phyloP scores from a whole-genome alignment of 177 flowering plant species.

The Vitis hybrid region DNA sequence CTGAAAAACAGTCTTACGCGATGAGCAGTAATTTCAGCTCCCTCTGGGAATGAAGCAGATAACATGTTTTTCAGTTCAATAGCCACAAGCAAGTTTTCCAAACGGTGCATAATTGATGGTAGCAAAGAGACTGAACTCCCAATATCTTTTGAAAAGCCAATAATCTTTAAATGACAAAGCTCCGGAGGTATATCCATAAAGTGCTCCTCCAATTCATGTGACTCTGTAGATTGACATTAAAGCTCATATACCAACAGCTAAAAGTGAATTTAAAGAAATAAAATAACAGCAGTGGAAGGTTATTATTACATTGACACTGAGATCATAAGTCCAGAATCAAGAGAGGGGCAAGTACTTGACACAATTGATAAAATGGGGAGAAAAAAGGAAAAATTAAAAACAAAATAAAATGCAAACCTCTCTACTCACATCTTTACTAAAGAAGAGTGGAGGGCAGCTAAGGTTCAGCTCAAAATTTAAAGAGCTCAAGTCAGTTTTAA shows the following conservation, averaged over 20 bases:
- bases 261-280: not conserved
- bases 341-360: not conserved
- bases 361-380: not conserved
- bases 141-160: conserved; percentile 84
- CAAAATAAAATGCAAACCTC: not conserved
- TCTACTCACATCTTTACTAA: too few relatives aligned
- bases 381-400: not conserved
- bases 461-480: too few relatives aligned
- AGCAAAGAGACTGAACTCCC: conserved; percentile 89
- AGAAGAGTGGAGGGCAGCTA: too few relatives aligned
- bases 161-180: conserved; percentile 78
- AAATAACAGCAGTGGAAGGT: too few relatives aligned
- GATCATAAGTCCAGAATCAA: not conserved
- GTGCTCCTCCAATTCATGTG: conserved; percentile 64
- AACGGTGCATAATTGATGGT: conserved; percentile 95
- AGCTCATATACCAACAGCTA: not conserved
- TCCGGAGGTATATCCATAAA: conserved; percentile 88
- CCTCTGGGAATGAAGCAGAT: conserved; percentile 77
- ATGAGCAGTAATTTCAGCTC: conserved; percentile 54
- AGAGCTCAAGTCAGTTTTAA: too few relatives aligned
- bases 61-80: conserved; percentile 69
- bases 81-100: conserved; percentile 92
- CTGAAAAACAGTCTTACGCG: conserved; percentile 46
- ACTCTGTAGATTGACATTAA: conserved; percentile 40
- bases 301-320: not conserved